Base-by-base conservation (phyloP, 208 protist species). In the Leishmania braziliensis region DNA sequence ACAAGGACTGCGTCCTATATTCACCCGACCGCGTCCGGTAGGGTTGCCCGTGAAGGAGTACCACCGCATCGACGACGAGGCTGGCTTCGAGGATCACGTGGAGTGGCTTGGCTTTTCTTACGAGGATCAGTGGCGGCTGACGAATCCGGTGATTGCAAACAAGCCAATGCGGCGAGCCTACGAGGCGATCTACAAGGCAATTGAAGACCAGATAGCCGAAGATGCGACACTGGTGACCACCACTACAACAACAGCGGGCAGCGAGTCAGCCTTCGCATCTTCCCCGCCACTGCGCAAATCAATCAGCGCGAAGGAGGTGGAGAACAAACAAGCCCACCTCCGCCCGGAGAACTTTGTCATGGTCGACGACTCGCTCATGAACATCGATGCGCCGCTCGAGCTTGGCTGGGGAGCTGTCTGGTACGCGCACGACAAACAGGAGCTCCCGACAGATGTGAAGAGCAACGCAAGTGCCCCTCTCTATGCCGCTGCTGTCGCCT, bases 301-400 rank as follows among this genome's bases (percentile, higher is more conserved):
- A 26, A 43, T 56, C 20, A 68, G 63, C 36, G 56, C 86, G 58
- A 14, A 74, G 60, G 78, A 84, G 65, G 85, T 82, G 46, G 54
- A 79, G 73, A 82, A 84, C 65, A 83, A 90, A 26, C 71, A 68
- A 12, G 80, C 75, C 0, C 80, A 77, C 65, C 66, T 90, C 71
- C 54, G 78, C 58, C 82, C 86, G 5, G 65, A 79, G 16, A 78
- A 85, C 58, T 81, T 92, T 76, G 89, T 95, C 36, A 95, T 96
- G 91, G 90, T 95, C 18, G 93, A 96, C 63, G 93, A 96, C 82
- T 88, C 88, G 29, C 85, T 92, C 75, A 88, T 88, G 74, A 96
- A 96, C 82, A 78, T 96, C 5, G 77, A 90, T n/a, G 89, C 84
- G 29, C 93, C 91, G 56, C 82, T 94, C 20, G 71, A 85, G 72